Evolutionary conservation across 192 early-diverging fungal genomes (phyloP).

Genomic region (Rhizoclosmatium globosum): DNA sequence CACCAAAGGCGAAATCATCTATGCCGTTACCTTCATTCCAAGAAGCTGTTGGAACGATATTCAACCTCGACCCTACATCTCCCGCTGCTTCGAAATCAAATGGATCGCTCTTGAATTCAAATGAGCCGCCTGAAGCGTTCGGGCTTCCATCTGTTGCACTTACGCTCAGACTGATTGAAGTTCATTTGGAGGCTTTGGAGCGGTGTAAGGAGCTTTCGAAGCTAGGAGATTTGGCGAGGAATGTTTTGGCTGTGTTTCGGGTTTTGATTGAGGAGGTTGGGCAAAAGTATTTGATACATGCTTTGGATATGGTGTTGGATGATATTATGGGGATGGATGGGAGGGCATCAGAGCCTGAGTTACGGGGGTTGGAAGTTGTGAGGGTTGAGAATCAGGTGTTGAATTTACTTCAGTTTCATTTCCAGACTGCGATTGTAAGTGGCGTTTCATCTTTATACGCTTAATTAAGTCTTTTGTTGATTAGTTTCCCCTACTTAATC

Average conservation of each 20-base stretch:
- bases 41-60: constrained; percentile 33
- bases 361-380: constrained; percentile 68
- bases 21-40: constrained; percentile 17
- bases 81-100: not conserved
- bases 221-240: constrained; percentile 59
- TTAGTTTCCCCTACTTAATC: constrained; percentile 71
- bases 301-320: constrained; percentile 77
- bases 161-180: constrained; percentile 42
- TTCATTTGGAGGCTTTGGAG: constrained; percentile 60
- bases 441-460: not conserved
- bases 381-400: constrained; percentile 73
- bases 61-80: not conserved
- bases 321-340: constrained; percentile 59
- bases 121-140: constrained; percentile 39
- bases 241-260: constrained; percentile 73
- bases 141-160: constrained; percentile 44
- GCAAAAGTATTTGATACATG: constrained; percentile 81
- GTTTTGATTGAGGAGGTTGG: constrained; percentile 83
- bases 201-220: constrained; percentile 79
- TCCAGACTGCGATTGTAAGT: constrained; percentile 61
- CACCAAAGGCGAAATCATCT: constrained; percentile 25
- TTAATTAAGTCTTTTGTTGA: not conserved
- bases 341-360: constrained; percentile 68
- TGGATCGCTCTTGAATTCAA: not conserved
- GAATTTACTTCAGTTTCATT: constrained; percentile 83